A percentile compares a stretch with the other conserved stretches of the same genome.
Conservation (phyloP, 2,329 filamentous ascomycete genomes). For the Aspergillus sp. region DNA sequence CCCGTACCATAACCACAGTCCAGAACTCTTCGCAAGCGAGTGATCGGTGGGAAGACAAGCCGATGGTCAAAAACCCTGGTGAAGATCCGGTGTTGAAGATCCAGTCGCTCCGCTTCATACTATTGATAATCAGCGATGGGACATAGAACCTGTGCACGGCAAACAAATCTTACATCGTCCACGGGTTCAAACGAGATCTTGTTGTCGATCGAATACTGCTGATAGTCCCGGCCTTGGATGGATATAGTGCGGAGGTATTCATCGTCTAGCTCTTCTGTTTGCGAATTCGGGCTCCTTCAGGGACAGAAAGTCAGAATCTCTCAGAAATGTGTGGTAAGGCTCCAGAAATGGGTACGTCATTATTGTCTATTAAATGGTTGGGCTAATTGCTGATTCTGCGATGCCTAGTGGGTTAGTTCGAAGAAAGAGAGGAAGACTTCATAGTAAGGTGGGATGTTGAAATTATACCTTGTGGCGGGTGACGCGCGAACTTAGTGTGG, state of each 20-base stretch:
- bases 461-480: slow-evolving; percentile 12
- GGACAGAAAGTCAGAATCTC: slow-evolving; percentile 27
- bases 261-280: slow-evolving; percentile 56
- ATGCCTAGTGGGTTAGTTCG: slow-evolving; percentile 1
- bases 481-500: slow-evolving; percentile 20
- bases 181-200: slow-evolving; percentile 67
- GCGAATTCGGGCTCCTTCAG: slow-evolving; percentile 45
- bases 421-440: not conserved
- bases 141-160: not conserved
- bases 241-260: slow-evolving; percentile 59
- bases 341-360: slow-evolving; percentile 32
- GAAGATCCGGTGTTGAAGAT: slow-evolving; percentile 63
- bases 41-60: slow-evolving; percentile 69
- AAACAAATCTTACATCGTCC: slow-evolving; percentile 60
- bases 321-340: slow-evolving; percentile 2
- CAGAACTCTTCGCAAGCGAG: slow-evolving; percentile 58
- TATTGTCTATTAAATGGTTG: slow-evolving; percentile 12
- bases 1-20: slow-evolving; percentile 74
- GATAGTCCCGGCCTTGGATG: slow-evolving; percentile 65
- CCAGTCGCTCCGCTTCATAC: slow-evolving; percentile 68
- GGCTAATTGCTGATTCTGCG: not conserved
- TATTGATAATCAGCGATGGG: slow-evolving; percentile 36
- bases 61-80: slow-evolving; percentile 64
- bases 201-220: slow-evolving; percentile 65
- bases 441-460: slow-evolving; percentile 8